Conservation (phyloP, 1,284 basidiomycete species). For the Ustilago loliicola region DNA sequence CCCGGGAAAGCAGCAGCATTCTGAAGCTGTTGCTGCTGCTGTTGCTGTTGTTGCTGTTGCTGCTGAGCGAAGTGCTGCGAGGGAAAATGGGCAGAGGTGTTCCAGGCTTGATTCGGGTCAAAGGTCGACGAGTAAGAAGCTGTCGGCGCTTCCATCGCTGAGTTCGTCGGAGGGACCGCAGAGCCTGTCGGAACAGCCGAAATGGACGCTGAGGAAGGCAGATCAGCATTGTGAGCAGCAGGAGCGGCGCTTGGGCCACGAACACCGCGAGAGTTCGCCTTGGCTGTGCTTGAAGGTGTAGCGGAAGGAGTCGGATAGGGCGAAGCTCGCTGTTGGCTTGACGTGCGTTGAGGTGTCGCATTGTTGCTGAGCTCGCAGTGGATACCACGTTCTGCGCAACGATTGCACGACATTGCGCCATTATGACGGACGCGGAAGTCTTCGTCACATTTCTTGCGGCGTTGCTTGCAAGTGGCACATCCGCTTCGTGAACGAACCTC, state of each 20-base stretch:
- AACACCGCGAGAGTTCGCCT: conserved; percentile 9
- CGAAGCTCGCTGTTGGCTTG: conserved; percentile 21
- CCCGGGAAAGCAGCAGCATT: conserved; percentile 13
- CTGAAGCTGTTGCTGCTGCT: conserved; percentile 19
- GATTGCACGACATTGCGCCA: conserved; percentile 46
- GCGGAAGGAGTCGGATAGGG: conserved; percentile 20
- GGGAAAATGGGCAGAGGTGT: conserved; percentile 31
- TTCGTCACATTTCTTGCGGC: conserved; percentile 59
- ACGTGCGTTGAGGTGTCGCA: conserved; percentile 20
- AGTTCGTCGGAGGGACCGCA: conserved; percentile 9
- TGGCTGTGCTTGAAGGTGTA: conserved; percentile 16
- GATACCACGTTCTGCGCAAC: conserved; percentile 50
- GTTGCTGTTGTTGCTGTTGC: conserved; percentile 16
- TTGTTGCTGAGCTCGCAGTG: conserved; percentile 39
- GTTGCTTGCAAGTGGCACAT: conserved; percentile 55
- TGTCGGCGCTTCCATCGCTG: not conserved
- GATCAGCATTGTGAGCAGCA: conserved; percentile 6
- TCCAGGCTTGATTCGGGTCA: conserved; percentile 32
- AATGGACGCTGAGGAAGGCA: not conserved
- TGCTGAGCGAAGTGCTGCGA: conserved; percentile 26
- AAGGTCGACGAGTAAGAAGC: conserved; percentile 9
- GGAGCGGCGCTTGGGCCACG: conserved; percentile 21
- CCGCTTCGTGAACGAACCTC: conserved; percentile 55
- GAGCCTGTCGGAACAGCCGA: conserved; percentile 25
- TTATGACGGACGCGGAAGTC: conserved; percentile 50